Percentiles rank a stretch among this genome's conserved stretches.
Conservation (phyloP, 352 stramenopile genomes). For the Peronospora tabacina region DNA sequence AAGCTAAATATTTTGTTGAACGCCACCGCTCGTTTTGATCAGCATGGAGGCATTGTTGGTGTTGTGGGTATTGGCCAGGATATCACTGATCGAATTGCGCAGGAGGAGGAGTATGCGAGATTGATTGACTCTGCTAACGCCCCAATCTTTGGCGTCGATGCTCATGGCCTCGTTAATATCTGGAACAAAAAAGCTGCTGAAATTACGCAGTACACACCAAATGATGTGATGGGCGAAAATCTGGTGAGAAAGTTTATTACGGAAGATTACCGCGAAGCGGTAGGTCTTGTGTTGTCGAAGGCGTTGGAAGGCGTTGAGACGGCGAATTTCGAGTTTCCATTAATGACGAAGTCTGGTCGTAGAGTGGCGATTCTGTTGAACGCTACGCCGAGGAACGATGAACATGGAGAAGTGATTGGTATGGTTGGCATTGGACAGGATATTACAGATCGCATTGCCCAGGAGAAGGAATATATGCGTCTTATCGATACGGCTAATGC, state of each 20-base stretch:
- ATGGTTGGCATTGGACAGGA: slow-evolving; percentile 65
- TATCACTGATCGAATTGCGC: slow-evolving; percentile 43
- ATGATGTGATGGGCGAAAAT: slow-evolving; percentile 52
- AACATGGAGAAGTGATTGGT: slow-evolving; percentile 53
- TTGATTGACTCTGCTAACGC: slow-evolving; percentile 67
- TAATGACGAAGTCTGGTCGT: slow-evolving; percentile 62
- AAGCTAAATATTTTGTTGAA: slow-evolving; percentile 46
- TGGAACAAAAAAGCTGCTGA: slow-evolving; percentile 57
- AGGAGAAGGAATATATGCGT: slow-evolving; percentile 70
- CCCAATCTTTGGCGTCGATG: slow-evolving; percentile 67
- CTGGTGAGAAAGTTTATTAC: slow-evolving; percentile 53
- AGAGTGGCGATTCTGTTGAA: slow-evolving; percentile 76
- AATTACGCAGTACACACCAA: slow-evolving; percentile 46
- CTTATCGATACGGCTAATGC: slow-evolving; percentile 82
- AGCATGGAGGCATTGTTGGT: slow-evolving; percentile 39
- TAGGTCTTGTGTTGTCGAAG: slow-evolving; percentile 37
- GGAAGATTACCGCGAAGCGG: slow-evolving; percentile 41
- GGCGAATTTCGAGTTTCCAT: slow-evolving; percentile 65
- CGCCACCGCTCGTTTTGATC: slow-evolving; percentile 41
- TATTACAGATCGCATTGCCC: slow-evolving; percentile 49
- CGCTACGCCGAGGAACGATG: slow-evolving; percentile 43
- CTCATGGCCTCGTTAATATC: slow-evolving; percentile 49
- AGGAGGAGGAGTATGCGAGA: slow-evolving; percentile 58
- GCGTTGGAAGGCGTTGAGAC: slow-evolving; percentile 40
- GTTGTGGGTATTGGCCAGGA: slow-evolving; percentile 53